phyloP scores from a whole-genome alignment of 345 rosid species.

The Psidium guajava region DNA sequence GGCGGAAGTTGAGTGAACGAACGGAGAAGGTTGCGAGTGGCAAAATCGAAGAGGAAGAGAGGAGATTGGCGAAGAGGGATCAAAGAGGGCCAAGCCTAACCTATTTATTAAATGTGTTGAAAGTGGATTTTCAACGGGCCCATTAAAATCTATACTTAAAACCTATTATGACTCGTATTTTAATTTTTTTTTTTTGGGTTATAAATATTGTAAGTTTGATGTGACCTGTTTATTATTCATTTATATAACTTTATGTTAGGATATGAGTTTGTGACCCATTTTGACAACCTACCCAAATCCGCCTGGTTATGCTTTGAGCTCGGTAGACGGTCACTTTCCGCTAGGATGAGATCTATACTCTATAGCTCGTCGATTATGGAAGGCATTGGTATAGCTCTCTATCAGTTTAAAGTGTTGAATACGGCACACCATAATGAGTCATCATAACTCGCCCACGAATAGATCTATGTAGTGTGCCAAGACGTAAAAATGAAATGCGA shows the following conservation, averaged over 20 bases:
- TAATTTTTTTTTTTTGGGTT: too few relatives aligned
- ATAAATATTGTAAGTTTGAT: background rate
- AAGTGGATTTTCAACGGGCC: background rate
- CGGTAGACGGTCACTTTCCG: fast-evolving
- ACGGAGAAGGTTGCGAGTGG: background rate
- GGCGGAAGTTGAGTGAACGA: background rate
- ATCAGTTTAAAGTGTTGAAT: too few relatives aligned
- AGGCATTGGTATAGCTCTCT: background rate
- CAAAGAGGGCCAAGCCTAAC: background rate
- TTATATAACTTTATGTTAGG: background rate
- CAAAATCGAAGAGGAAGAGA: background rate
- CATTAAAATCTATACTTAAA: background rate
- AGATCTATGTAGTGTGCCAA: background rate
- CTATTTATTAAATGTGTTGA: background rate
- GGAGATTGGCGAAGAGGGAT: background rate
- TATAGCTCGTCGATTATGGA: background rate
- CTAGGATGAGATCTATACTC: background rate
- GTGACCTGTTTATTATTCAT: background rate
- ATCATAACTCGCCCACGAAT: background rate
- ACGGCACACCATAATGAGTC: background rate
- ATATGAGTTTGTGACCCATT: too few relatives aligned
- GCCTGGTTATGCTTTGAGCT: background rate
- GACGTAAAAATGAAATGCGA: background rate
- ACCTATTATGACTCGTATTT: background rate
- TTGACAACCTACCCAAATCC: background rate